Conservation (phyloP, 257 asterid species). For the Ehretia macrophylla region DNA sequence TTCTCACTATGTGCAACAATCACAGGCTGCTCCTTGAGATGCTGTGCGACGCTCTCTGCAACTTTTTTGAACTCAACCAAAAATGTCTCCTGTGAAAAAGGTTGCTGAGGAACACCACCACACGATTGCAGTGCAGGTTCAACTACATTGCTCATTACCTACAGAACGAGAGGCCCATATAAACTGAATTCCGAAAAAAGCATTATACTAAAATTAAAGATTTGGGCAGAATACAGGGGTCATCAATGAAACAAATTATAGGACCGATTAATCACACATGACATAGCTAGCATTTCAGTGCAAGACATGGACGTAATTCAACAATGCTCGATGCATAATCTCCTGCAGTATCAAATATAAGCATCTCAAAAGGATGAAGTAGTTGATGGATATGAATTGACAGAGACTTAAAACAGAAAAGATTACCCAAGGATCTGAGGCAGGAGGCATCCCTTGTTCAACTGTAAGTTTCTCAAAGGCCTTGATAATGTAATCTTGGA, state of each 20-base stretch:
- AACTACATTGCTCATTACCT: conserved; percentile 67
- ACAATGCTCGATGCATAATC: too few relatives aligned
- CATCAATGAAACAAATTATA: too few relatives aligned
- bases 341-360: too few relatives aligned
- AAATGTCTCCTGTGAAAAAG: conserved; percentile 65
- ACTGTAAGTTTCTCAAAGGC: conserved; percentile 79
- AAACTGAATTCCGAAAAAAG: background rate
- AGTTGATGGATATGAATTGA: too few relatives aligned
- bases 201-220: background rate
- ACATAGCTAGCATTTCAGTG: too few relatives aligned
- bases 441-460: conserved; percentile 96
- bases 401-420: background rate
- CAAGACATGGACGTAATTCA: too few relatives aligned
- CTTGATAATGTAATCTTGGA: conserved; percentile 50
- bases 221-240: background rate
- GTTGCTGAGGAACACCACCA: conserved; percentile 36
- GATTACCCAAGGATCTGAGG: conserved; percentile 89
- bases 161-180: conserved; percentile 13
- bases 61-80: conserved; percentile 52
- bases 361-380: too few relatives aligned
- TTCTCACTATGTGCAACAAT: conserved; percentile 93
- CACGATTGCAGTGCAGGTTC: conserved; percentile 66
- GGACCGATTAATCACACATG: background rate
- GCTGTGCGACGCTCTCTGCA: conserved; percentile 44
- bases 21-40: conserved; percentile 78